Evolutionary conservation across 2,329 filamentous ascomycete species (phyloP).

Genomic region (Diaporthe capsici): DNA sequence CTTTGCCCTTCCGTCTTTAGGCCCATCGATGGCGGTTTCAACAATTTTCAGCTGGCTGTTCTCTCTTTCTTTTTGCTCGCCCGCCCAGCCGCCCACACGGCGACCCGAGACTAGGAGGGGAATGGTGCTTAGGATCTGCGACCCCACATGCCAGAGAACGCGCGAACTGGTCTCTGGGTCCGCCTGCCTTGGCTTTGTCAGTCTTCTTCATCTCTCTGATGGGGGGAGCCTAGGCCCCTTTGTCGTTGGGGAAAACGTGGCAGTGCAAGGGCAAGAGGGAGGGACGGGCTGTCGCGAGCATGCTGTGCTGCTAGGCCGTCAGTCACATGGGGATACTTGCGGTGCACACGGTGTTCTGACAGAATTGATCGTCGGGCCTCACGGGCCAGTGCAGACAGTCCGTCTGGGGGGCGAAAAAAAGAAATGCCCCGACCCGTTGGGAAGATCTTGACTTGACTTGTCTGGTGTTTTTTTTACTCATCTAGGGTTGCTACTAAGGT

Average conservation of each 20-base stretch:
- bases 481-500: neutral
- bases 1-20: neutral
- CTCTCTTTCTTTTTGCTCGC: neutral
- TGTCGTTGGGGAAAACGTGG: slow-evolving; percentile 1
- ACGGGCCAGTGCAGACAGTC: neutral
- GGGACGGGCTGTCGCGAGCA: neutral
- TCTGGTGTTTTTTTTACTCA: neutral
- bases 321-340: neutral
- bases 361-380: neutral
- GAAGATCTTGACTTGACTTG: neutral
- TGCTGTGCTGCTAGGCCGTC: neutral
- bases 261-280: slow-evolving; percentile 16
- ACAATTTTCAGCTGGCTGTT: neutral
- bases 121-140: neutral
- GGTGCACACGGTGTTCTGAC: neutral
- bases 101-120: slow-evolving; percentile 22
- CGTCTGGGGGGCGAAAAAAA: neutral
- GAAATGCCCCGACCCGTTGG: neutral
- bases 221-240: neutral
- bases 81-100: slow-evolving; percentile 11
- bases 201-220: no score
- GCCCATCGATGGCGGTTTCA: neutral
- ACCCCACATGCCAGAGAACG: slow-evolving; percentile 1
- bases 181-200: neutral
- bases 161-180: slow-evolving; percentile 13